These are phyloP conservation scores for Pugionium cornutum DNA, from an alignment of 345 rosid species.

Conservation along the genomic window DNA sequence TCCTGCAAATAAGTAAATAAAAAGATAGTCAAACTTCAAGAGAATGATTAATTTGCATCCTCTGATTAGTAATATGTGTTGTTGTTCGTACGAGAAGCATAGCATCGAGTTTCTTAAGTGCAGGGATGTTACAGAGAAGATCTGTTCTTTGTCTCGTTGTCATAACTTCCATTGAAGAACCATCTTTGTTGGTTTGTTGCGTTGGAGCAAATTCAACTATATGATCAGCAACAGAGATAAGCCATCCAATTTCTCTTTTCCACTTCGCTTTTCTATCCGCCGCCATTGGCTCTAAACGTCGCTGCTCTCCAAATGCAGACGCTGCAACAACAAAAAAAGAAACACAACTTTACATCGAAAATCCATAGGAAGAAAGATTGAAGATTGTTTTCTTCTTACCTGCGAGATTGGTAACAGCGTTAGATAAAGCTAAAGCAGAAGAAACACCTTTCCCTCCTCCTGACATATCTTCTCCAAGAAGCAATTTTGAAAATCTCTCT, in stretches of 20 bases:
- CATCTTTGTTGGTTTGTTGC: conserved; percentile 62
- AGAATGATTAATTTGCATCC: background rate
- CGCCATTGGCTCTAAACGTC: conserved; percentile 63
- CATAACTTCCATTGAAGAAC: conserved; percentile 74
- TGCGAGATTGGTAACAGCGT: conserved; percentile 52
- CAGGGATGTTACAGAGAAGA: conserved; percentile 91
- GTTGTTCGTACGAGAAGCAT: conserved; percentile 80
- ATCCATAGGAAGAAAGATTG: too few species aligned
- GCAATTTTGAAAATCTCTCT: conserved; percentile 42
- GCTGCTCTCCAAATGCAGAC: conserved; percentile 52
- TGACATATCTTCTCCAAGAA: conserved; percentile 56
- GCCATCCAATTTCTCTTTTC: conserved; percentile 70
- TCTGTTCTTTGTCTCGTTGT: conserved; percentile 75
- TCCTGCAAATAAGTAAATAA: conserved; percentile 47
- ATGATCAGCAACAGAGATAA: conserved; percentile 64
- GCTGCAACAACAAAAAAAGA: conserved; percentile 29
- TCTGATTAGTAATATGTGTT: background rate
- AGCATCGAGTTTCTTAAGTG: conserved; percentile 88
- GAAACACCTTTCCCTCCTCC: conserved; percentile 83
- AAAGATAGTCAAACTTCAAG: background rate
- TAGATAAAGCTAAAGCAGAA: conserved; percentile 70
- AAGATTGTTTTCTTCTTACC: conserved; percentile 23
- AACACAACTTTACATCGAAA: background rate
- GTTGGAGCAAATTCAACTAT: conserved; percentile 69
- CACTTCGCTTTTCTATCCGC: conserved; percentile 56